A percentile compares a stretch with the other conserved stretches of the same genome.
Conservation (phyloP, 2,329 filamentous ascomycete genomes). For the Apiospora phragmitis region DNA sequence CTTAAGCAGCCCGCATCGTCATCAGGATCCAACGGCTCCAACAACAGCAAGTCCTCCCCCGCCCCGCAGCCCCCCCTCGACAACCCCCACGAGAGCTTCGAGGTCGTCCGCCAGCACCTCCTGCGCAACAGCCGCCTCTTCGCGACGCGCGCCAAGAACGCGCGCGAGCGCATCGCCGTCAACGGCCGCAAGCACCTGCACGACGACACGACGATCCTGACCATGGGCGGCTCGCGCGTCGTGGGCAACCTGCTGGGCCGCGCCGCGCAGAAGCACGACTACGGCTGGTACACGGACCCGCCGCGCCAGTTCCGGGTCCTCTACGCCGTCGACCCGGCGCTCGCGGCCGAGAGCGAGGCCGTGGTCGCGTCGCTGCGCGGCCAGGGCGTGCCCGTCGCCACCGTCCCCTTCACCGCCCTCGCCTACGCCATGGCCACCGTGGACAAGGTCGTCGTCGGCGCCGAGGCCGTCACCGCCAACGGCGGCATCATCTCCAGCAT, state of each 20-base stretch:
- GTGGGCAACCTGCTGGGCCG: constrained; percentile 75
- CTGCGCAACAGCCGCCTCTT: constrained; percentile 85
- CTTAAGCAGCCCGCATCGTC: constrained; percentile 55
- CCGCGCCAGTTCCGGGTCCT: constrained; percentile 72
- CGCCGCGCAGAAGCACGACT: constrained; percentile 63
- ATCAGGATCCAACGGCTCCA: neutral
- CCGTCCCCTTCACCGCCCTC: constrained; percentile 73
- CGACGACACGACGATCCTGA: constrained; percentile 81
- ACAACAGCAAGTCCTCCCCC: neutral
- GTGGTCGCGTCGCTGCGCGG: constrained; percentile 71
- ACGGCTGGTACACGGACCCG: constrained; percentile 46
- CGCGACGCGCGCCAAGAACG: constrained; percentile 81
- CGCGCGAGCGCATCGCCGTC: constrained; percentile 75
- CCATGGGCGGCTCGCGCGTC: constrained; percentile 83
- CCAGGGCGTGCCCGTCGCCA: constrained; percentile 79
- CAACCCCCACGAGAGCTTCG: constrained; percentile 61
- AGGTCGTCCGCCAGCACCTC: constrained; percentile 78
- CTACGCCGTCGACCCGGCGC: constrained; percentile 65
- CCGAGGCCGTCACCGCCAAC: constrained; percentile 90
- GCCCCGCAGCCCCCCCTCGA: constrained; percentile 6
- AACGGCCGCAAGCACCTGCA: constrained; percentile 60
- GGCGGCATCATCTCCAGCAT: constrained; percentile 89
- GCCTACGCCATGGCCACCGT: constrained; percentile 79
- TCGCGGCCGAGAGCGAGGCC: constrained; percentile 62
- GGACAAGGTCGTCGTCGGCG: constrained; percentile 65